Evolutionary conservation across 768 basidiomycete species (phyloP), one percentile per base, ranked within the genome.

Genomic region (Austroboletus eburneus): DNA sequence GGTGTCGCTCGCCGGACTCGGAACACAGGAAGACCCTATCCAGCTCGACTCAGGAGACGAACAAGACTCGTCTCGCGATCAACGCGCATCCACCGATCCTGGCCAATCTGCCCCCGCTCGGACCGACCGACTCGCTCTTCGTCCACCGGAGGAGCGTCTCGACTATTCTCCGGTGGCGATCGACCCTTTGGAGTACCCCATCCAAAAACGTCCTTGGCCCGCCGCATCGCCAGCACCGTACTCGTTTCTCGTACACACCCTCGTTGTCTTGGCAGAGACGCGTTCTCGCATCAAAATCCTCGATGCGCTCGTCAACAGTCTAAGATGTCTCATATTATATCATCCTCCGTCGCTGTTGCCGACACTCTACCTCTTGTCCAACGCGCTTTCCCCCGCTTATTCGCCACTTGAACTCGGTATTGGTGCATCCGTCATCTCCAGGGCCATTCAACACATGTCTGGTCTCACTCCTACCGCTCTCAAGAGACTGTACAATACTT

Each of bases 351-450:
- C 88, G 33, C 75, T 95, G 36, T 69, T 86, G 38, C 77, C 87
- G n/a, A 75, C 87, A 29, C 68, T 91, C 7, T 92, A 91, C 61
- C 78, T 92, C 18, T 71, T 92, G 25, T 90, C 90, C 12, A 93
- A 91, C 62, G 78, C 86, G 18, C 73, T 92, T 29, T 74, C 80
- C 2, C 87, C 90, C 17, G 78, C 86, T 1, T 93, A 91, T 67
- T 72, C 77, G 39, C 71, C 81, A 14, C 65, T 85, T 37, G 85
- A 89, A 61, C 74, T 88, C 17, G 84, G 83, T 18, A 69, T 89
- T 18, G 87, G 87, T 1, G 69, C 76, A 14, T 82, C 83, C 18
- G 72, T 83, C 42, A 77, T 89, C 44, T 80, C 81, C 1, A 80
- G 78, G 48, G 79, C 84, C 7, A 77, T 89, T n/a, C 83, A 81